Conservation (phyloP, 768 basidiomycete genomes). For the Suillus occidentalis region DNA sequence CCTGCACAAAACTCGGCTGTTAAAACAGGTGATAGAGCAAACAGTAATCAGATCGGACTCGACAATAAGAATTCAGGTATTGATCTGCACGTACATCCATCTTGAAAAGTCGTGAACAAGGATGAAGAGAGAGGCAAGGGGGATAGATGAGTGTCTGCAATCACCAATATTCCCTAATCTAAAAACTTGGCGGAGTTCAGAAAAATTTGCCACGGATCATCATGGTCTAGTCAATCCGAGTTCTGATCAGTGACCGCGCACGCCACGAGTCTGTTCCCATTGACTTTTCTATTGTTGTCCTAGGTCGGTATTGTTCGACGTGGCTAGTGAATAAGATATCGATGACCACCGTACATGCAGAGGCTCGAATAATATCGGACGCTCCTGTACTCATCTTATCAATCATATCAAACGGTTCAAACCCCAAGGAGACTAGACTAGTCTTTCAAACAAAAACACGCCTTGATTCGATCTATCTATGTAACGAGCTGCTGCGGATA, state of each 20-base stretch:
- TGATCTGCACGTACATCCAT: conserved; percentile 32
- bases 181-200: conserved; percentile 63
- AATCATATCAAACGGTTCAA: neutral
- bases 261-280: neutral
- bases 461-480: neutral
- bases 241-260: neutral
- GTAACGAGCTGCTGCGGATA: neutral
- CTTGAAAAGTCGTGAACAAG: conserved; percentile 20
- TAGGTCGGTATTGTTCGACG: neutral
- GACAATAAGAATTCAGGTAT: neutral
- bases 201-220: conserved; percentile 29
- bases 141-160: conserved; percentile 27
- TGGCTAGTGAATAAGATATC: neutral
- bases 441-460: neutral
- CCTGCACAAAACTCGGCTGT: conserved; percentile 74
- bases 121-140: conserved; percentile 27
- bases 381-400: neutral
- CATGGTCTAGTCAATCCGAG: conserved; percentile 1
- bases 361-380: neutral
- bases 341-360: neutral
- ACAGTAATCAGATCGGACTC: conserved; percentile 12
- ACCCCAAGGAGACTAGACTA: neutral
- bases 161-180: conserved; percentile 27
- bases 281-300: neutral
- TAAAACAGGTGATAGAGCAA: neutral